These are phyloP conservation scores for Penicillium fimorum DNA, from an alignment of 495 filamentous ascomycete species.

Conservation along the genomic window DNA sequence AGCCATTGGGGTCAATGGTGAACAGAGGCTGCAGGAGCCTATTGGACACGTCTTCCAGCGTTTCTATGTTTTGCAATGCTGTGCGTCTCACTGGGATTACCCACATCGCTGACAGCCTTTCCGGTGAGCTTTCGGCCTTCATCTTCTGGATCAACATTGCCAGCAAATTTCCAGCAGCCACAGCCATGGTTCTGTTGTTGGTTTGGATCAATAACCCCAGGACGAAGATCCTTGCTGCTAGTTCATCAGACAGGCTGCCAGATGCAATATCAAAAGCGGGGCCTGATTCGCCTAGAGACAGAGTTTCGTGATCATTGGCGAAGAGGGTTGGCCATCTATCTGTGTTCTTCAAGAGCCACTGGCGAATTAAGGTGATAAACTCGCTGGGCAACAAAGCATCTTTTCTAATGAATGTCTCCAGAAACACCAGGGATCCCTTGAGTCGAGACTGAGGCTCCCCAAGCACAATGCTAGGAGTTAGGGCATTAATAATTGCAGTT, in stretches of 20 bases:
- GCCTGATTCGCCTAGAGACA: conserved; percentile 23
- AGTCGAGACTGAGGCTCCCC: conserved; percentile 41
- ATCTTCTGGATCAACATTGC: conserved; percentile 54
- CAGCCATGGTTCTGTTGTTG: conserved; percentile 56
- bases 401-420: conserved; percentile 45
- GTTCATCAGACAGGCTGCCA: conserved; percentile 11
- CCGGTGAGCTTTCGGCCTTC: conserved; percentile 24
- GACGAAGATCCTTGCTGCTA: conserved; percentile 34
- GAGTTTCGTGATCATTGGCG: conserved; percentile 31
- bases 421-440: conserved; percentile 41
- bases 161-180: conserved; percentile 63
- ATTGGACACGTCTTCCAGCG: conserved; percentile 63
- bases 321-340: conserved; percentile 32
- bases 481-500: conserved; percentile 23
- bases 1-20: conserved; percentile 52
- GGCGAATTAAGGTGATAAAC: conserved; percentile 29
- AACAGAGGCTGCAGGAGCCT: conserved; percentile 76
- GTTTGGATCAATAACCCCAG: conserved; percentile 40
- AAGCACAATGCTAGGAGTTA: conserved; percentile 39
- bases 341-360: conserved; percentile 36
- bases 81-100: conserved; percentile 37
- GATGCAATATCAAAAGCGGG: conserved; percentile 15
- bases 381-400: conserved; percentile 32
- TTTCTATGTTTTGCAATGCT: conserved; percentile 47
- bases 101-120: conserved; percentile 33